These are phyloP conservation scores for Suhomyces terraborum DNA, from an alignment of 1,139 yeast genomes.

Conservation along the genomic window DNA sequence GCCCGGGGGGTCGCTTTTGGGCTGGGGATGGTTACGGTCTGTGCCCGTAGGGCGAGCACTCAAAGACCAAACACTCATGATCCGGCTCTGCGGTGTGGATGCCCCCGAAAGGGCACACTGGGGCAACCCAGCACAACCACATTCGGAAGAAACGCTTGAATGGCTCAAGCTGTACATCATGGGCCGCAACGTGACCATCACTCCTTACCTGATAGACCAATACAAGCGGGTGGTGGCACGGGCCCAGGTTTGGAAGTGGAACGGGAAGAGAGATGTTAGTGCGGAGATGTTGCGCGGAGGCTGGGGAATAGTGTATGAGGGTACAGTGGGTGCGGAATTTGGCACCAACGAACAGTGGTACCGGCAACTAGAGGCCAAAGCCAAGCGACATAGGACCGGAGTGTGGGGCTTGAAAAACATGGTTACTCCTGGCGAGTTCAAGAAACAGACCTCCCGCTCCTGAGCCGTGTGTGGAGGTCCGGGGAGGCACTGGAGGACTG, in stretches of 20 bases:
- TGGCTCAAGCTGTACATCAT: slow-evolving; percentile 71
- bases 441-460: slow-evolving; percentile 33
- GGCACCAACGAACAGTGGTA: slow-evolving; percentile 72
- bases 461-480: no score
- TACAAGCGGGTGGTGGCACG: slow-evolving; percentile 87
- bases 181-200: slow-evolving; percentile 68
- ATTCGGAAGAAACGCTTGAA: slow-evolving; percentile 74
- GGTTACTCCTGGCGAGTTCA: slow-evolving; percentile 83
- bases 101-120: slow-evolving; percentile 97
- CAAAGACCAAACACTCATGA: slow-evolving; percentile 60
- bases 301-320: slow-evolving; percentile 85
- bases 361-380: slow-evolving; percentile 56
- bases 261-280: slow-evolving; percentile 77
- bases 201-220: slow-evolving; percentile 83
- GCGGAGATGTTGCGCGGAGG: slow-evolving; percentile 85
- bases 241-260: slow-evolving; percentile 72
- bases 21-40: slow-evolving; percentile 90
- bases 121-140: slow-evolving; percentile 93
- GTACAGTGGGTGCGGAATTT: slow-evolving; percentile 79
- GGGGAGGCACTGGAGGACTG: no score
- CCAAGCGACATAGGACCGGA: slow-evolving; percentile 61
- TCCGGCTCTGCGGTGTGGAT: slow-evolving; percentile 92
- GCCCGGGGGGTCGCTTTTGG: slow-evolving; percentile 85
- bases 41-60: slow-evolving; percentile 47
- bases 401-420: slow-evolving; percentile 65